Evolutionary conservation across 2,329 filamentous ascomycete species (phyloP).

Genomic region (Parascedosporium putredinis): DNA sequence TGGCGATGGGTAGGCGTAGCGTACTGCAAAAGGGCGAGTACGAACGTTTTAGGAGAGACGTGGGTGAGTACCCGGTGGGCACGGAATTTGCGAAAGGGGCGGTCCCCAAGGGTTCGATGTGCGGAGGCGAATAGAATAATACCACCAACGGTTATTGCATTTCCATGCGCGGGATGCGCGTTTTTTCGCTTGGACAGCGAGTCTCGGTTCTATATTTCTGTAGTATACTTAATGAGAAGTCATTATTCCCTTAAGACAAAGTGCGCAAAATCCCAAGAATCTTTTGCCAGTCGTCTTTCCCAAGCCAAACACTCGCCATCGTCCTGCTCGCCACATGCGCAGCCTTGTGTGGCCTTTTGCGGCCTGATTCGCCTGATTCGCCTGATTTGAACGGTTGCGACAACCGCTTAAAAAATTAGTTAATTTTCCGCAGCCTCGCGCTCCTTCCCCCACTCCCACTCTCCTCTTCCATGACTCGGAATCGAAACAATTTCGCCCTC

Average conservation of each 20-base stretch:
- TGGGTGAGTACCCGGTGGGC: too few species aligned
- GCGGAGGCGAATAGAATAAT: neutral
- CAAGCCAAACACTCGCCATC: too few species aligned
- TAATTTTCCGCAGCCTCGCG: neutral
- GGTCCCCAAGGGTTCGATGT: neutral
- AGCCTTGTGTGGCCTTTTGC: too few species aligned
- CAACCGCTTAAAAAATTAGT: neutral
- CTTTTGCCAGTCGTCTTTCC: too few species aligned
- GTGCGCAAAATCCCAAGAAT: neutral
- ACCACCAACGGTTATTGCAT: neutral
- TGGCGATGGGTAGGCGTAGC: neutral
- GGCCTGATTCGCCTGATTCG: too few species aligned
- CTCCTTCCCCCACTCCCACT: neutral
- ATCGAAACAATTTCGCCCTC: neutral
- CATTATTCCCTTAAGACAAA: neutral
- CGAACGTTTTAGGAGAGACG: too few species aligned
- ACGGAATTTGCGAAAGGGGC: too few species aligned
- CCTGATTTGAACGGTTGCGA: neutral
- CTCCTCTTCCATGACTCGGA: neutral
- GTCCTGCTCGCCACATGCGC: too few species aligned
- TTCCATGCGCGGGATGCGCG: neutral
- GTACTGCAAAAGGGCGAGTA: neutral
- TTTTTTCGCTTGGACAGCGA: neutral
- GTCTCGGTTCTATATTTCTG: neutral
- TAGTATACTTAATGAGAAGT: neutral